A percentile compares a stretch with the other conserved stretches of the same genome.
phyloP scores from a whole-genome alignment of 495 filamentous ascomycete genomes.

The Opeltia flavorubescens region DNA sequence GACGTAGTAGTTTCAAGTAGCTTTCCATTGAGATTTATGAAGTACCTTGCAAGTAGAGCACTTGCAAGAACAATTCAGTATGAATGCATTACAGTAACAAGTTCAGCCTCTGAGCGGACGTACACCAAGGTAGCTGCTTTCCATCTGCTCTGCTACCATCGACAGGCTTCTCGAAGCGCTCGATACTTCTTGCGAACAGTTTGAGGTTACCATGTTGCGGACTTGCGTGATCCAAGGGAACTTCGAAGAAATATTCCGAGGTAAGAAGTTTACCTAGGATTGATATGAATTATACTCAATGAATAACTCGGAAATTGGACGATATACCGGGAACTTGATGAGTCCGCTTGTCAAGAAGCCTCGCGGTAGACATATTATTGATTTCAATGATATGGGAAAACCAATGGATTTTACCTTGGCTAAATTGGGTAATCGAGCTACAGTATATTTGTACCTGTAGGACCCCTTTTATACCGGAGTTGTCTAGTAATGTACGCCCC shows the following conservation, averaged over 20 bases:
- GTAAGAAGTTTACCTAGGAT: constrained; percentile 55
- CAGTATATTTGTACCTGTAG: too few species aligned
- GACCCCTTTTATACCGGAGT: too few species aligned
- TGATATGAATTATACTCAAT: neutral
- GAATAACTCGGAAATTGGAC: neutral
- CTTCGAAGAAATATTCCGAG: constrained; percentile 73
- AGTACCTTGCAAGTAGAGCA: constrained; percentile 24
- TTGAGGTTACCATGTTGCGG: constrained; percentile 45
- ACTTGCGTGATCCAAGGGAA: constrained; percentile 61
- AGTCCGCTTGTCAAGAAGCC: constrained; percentile 28
- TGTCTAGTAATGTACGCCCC: too few species aligned
- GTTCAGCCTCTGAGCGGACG: constrained; percentile 3
- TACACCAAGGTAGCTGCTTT: constrained; percentile 39
- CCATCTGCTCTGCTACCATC: constrained; percentile 28
- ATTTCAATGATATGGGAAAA: neutral
- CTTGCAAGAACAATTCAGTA: neutral
- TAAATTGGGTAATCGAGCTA: too few species aligned
- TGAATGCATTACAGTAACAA: too few species aligned
- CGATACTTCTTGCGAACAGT: constrained; percentile 62
- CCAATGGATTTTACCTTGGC: neutral
- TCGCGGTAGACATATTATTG: constrained; percentile 27
- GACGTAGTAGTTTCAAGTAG: neutral
- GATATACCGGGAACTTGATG: constrained; percentile 31
- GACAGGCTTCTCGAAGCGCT: constrained; percentile 48
- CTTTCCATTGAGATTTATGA: neutral